Conservation (phyloP, 805 yeast species). For the Jamesozyma rosinii region DNA sequence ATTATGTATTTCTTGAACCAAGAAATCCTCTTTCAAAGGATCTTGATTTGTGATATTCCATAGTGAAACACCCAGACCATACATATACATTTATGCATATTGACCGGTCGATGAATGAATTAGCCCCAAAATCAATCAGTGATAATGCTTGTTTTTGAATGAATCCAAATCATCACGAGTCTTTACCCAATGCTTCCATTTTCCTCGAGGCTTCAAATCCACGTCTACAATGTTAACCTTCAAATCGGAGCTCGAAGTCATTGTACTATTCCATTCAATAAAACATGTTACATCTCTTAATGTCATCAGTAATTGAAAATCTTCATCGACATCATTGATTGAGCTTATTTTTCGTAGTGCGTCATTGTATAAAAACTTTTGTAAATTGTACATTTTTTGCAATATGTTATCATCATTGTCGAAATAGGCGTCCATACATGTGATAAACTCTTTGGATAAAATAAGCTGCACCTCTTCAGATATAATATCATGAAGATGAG, state of each 20-base stretch:
- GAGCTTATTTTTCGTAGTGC: background rate
- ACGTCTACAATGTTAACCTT: slow-evolving; percentile 37
- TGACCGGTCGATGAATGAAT: too few relatives aligned
- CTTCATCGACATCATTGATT: slow-evolving; percentile 11
- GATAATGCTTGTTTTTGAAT: background rate
- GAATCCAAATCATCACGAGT: slow-evolving; percentile 13
- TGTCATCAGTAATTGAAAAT: slow-evolving; percentile 29
- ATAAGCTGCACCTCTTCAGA: background rate
- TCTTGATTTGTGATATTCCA: too few relatives aligned
- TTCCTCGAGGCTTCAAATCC: slow-evolving; percentile 42
- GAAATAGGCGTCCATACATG: slow-evolving; percentile 18
- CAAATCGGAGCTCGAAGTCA: background rate
- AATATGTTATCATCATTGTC: slow-evolving; percentile 15
- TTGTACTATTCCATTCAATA: slow-evolving; percentile 16
- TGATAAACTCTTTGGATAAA: slow-evolving; percentile 12
- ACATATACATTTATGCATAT: too few relatives aligned
- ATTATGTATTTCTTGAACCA: too few relatives aligned
- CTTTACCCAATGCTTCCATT: slow-evolving; percentile 41
- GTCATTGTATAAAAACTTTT: slow-evolving; percentile 8
- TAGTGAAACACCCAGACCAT: background rate
- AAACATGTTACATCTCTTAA: slow-evolving; percentile 34
- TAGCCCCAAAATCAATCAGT: background rate
- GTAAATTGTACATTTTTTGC: slow-evolving; percentile 15
- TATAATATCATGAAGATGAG: slow-evolving; percentile 9
- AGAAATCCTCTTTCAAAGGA: too few relatives aligned